A percentile compares a stretch with the other conserved stretches of the same genome.
These are phyloP conservation scores for Pseudoscleropodium purum DNA, from an alignment of 225 moss, liverwort and hornwort species.

Conservation along the genomic window DNA sequence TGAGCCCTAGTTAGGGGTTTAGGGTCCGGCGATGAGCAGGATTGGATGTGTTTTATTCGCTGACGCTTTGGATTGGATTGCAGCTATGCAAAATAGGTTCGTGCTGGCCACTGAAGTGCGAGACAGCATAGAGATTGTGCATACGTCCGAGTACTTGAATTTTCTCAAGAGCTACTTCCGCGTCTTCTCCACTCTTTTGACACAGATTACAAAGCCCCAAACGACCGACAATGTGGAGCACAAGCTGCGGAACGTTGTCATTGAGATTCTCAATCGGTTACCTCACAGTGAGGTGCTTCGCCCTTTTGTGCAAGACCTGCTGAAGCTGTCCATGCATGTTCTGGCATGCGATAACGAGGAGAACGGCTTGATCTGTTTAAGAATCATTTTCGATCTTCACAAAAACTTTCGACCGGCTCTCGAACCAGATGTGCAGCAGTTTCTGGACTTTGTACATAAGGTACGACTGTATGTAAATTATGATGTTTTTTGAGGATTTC, in stretches of 20 bases:
- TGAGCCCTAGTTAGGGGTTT: neutral
- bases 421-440: constrained; percentile 98
- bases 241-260: constrained; percentile 98
- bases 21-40: neutral
- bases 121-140: constrained; percentile 99
- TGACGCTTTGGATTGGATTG: neutral
- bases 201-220: constrained; percentile 86
- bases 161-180: constrained; percentile 98
- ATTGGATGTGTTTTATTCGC: neutral
- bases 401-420: constrained; percentile 96
- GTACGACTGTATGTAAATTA: constrained; percentile 18
- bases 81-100: constrained; percentile 99
- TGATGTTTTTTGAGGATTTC: neutral
- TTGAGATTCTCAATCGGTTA: constrained; percentile 93
- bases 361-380: constrained; percentile 95
- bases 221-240: constrained; percentile 95
- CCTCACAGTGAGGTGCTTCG: constrained; percentile 97
- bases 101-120: constrained; percentile 91
- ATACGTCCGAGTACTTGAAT: constrained; percentile 95
- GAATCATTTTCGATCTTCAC: constrained; percentile 98
- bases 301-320: constrained; percentile 91
- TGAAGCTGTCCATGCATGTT: constrained; percentile 99
- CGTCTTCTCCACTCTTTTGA: constrained; percentile 81
- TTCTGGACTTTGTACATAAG: constrained; percentile 95
- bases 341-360: constrained; percentile 93